Conservation (phyloP, 345 rosid species). For the Lumnitzera littorea region DNA sequence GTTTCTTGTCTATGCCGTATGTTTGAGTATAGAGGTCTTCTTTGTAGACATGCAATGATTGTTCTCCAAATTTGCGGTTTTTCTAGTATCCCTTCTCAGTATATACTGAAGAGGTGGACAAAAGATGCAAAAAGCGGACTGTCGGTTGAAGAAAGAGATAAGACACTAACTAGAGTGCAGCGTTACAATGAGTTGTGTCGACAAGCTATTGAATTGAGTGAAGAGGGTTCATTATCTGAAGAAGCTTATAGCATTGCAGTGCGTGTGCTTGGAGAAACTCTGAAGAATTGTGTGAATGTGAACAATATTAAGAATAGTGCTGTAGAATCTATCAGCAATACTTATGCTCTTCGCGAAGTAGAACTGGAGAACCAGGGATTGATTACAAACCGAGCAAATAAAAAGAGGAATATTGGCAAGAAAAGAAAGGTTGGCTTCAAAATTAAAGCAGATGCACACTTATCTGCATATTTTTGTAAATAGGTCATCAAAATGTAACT, state of each 20-base stretch:
- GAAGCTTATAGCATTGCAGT: conserved; percentile 30
- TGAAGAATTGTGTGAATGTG: conserved; percentile 41
- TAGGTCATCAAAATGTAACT: background rate
- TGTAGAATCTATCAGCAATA: conserved; percentile 21
- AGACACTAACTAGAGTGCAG: conserved; percentile 29
- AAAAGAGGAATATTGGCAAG: conserved; percentile 35
- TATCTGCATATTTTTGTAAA: background rate
- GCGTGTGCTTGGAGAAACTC: conserved; percentile 35
- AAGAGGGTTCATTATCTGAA: conserved; percentile 41
- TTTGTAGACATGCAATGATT: conserved; percentile 52
- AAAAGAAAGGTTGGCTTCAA: conserved; percentile 36
- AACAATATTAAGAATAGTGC: conserved; percentile 28
- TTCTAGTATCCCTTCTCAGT: conserved; percentile 38
- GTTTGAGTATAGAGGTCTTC: conserved; percentile 45
- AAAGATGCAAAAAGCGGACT: conserved; percentile 44
- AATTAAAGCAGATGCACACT: background rate
- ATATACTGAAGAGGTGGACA: conserved; percentile 49
- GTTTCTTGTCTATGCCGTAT: conserved; percentile 41
- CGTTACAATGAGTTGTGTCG: conserved; percentile 43
- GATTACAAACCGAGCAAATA: conserved; percentile 20
- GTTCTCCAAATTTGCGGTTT: conserved; percentile 50
- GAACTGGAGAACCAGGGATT: conserved; percentile 33
- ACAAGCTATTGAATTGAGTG: conserved; percentile 41
- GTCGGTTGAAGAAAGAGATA: conserved; percentile 24
- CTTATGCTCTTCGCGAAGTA: conserved; percentile 18